Base-by-base conservation (phyloP, 1,139 yeast genomes). In the Hemisphaericaspora subhashii region DNA sequence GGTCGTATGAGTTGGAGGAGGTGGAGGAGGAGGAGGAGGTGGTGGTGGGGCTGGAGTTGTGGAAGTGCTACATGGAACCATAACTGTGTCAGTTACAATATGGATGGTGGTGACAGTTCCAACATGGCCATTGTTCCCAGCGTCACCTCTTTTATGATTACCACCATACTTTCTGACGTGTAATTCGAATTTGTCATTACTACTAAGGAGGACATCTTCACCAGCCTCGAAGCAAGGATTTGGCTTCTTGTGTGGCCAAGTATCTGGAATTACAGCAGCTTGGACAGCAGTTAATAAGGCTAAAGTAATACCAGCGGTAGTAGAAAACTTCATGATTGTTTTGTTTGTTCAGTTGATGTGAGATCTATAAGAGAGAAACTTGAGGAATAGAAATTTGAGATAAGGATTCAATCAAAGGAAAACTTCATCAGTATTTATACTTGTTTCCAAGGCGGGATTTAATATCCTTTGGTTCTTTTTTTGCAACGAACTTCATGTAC, bases 161-260 rank as follows among this genome's bases (percentile, higher is more conserved):
- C 12, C 21, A 4, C 20, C 33, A 30, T 24, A 22, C 8, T 16
- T 27, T 14, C 24, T 38, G 25, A 35, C 33, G 25, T 15, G 52
- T 42, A 39, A 55, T 33, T 32, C 36, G 17, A 32, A 31, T 55
- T 70, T 75, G 42, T 75, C 77, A 43, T 67, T 73, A 41, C 58
- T 57, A 44, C 70, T 61, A 56, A 65, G 66, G 51, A 66, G 56
- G 39, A 66, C 61, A 29, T 51, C 50, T 25, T 46, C 39, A 31
- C 50, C 54, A 40, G 54, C 44, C 26, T 54, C 40, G 35, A 18
- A 33, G 12, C 36, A 33, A 33, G 25, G 18, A 11, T 18, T 66
- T 54, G 29, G 64, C 52, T 30, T n/a, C 35, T 41, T 34, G 38
- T 20, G 48, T 38, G 41, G 17, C 30, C 24, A 26, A 11, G 14